A percentile compares a stretch with the other conserved stretches of the same genome.
Evolutionary conservation across 2,329 filamentous ascomycete species (phyloP).

Genomic region (Sclerotinia subarctica): DNA sequence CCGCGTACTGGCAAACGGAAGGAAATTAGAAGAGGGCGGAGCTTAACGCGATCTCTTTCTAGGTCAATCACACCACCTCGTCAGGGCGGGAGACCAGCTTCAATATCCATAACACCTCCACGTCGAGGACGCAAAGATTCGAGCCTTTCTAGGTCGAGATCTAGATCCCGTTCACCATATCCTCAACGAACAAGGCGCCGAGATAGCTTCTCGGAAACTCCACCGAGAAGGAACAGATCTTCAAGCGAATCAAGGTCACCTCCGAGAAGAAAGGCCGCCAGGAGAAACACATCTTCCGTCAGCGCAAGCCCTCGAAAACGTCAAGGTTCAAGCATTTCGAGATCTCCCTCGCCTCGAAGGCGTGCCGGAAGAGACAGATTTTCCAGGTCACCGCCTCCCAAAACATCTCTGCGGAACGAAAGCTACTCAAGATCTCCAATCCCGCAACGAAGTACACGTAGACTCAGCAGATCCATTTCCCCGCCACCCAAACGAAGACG

Average conservation of each 20-base stretch:
- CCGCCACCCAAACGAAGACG: slow-evolving; percentile 34
- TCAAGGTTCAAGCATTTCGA: slow-evolving; percentile 26
- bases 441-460: slow-evolving; percentile 21
- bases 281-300: slow-evolving; percentile 33
- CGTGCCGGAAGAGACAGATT: slow-evolving; percentile 19
- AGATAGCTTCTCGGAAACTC: slow-evolving; percentile 27
- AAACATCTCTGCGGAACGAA: slow-evolving; percentile 23
- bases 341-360: slow-evolving; percentile 24
- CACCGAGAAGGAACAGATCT: slow-evolving; percentile 26
- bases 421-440: slow-evolving; percentile 30
- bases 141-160: slow-evolving; percentile 31
- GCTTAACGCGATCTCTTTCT: slow-evolving; percentile 29
- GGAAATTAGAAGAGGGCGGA: slow-evolving; percentile 30
- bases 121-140: slow-evolving; percentile 25
- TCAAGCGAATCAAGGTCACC: slow-evolving; percentile 28
- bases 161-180: slow-evolving; percentile 22
- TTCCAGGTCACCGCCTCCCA: slow-evolving; percentile 23
- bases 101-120: slow-evolving; percentile 29
- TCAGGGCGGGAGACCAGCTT: slow-evolving; percentile 21
- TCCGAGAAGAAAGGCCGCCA: slow-evolving; percentile 22
- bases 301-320: slow-evolving; percentile 29
- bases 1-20: slow-evolving; percentile 26
- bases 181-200: slow-evolving; percentile 24
- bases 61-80: slow-evolving; percentile 29
- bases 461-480: slow-evolving; percentile 31